These are phyloP conservation scores for Geranium brycei DNA, from an alignment of 345 rosid species.

Conservation along the genomic window DNA sequence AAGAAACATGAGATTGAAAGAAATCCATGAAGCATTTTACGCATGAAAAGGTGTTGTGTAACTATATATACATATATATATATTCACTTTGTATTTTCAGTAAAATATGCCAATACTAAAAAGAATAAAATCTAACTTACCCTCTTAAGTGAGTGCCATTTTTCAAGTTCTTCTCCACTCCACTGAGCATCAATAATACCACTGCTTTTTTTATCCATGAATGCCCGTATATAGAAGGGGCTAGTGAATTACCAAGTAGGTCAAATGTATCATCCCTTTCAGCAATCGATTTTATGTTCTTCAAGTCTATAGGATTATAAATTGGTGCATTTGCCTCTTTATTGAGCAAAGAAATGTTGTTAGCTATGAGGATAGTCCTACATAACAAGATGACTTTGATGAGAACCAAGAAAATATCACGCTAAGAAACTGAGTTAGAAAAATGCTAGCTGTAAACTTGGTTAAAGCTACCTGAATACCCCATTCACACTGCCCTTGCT, in stretches of 20 bases:
- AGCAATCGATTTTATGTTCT: slow-evolving; percentile 78
- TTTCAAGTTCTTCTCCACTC: slow-evolving; percentile 84
- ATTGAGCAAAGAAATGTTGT: slow-evolving; percentile 76
- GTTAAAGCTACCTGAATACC: slow-evolving; percentile 61
- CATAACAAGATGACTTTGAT: slow-evolving; percentile 14
- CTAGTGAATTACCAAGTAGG: slow-evolving; percentile 76
- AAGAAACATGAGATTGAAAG: slow-evolving; percentile 9
- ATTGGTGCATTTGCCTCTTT: slow-evolving; percentile 95
- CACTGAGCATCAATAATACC: slow-evolving; percentile 80
- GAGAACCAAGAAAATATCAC: no score
- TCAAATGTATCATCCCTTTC: slow-evolving; percentile 81
- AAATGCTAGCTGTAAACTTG: no score
- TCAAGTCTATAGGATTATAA: slow-evolving; percentile 62
- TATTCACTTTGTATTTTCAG: not conserved
- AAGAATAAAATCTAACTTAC: slow-evolving; percentile 27
- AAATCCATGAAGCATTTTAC: not conserved
- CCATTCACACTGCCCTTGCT: slow-evolving; percentile 95
- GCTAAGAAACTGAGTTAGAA: no score
- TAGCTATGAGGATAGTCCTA: slow-evolving; percentile 89
- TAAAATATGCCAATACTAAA: not conserved
- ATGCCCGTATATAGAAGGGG: slow-evolving; percentile 94
- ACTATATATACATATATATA: not conserved
- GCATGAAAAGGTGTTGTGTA: not conserved
- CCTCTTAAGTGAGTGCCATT: slow-evolving; percentile 98
- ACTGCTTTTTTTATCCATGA: slow-evolving; percentile 98